Evolutionary conservation across 2,329 filamentous ascomycete genomes (phyloP).

Genomic region (Neodidymelliopsis sp.): DNA sequence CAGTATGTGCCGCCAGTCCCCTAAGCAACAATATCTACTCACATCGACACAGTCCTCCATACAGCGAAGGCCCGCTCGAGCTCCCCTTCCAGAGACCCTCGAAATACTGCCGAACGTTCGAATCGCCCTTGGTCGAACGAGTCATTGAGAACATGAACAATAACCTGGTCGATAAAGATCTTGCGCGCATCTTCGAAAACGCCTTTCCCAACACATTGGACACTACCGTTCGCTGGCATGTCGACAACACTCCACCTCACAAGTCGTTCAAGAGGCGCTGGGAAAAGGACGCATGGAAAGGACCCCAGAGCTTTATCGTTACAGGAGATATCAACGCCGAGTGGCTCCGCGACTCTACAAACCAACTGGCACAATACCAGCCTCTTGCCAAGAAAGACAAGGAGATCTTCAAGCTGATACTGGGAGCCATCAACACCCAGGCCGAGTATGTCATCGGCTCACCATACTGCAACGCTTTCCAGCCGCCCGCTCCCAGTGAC

Average conservation of each 20-base stretch:
- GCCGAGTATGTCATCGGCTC: slow-evolving; percentile 92
- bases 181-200: slow-evolving; percentile 93
- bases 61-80: slow-evolving; percentile 78
- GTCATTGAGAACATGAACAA: slow-evolving; percentile 84
- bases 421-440: slow-evolving; percentile 96
- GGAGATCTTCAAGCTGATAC: slow-evolving; percentile 77
- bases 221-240: slow-evolving; percentile 88
- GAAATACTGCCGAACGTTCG: slow-evolving; percentile 84
- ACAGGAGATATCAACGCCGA: slow-evolving; percentile 93
- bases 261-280: slow-evolving; percentile 48
- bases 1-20: slow-evolving; percentile 59
- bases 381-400: slow-evolving; percentile 81
- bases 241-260: slow-evolving; percentile 61
- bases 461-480: slow-evolving; percentile 98
- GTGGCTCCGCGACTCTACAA: slow-evolving; percentile 91
- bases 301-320: slow-evolving; percentile 90
- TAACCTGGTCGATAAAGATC: slow-evolving; percentile 82
- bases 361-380: slow-evolving; percentile 92
- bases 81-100: slow-evolving; percentile 89
- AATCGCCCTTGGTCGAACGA: slow-evolving; percentile 83
- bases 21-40: not conserved
- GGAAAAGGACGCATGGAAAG: slow-evolving; percentile 71
- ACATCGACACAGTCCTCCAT: slow-evolving; percentile 68
- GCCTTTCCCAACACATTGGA: slow-evolving; percentile 92
- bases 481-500: slow-evolving; percentile 85